Evolutionary conservation across 2,329 filamentous ascomycete species (phyloP), one percentile per base, ranked within the genome.

Genomic region (Thielaviopsis euricoi): DNA sequence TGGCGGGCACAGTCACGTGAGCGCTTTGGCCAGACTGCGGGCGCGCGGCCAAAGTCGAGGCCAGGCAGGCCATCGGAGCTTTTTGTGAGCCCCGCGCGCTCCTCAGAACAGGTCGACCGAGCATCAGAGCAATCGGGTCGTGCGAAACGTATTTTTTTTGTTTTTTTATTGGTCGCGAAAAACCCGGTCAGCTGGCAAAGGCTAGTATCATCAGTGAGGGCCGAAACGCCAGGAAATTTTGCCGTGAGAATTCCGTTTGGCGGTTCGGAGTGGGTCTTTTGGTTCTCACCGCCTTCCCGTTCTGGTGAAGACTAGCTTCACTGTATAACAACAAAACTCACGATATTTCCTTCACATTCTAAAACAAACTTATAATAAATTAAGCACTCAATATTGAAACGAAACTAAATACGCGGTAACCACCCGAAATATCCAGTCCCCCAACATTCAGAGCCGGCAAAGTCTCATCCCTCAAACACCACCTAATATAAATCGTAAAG

Each of bases 21-120:
- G 37, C 13, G 37, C 37, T n/a, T 5, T 43, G 23, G 13, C 23
- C 43, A 25, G 25, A 26, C 40, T 58, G 52, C 25, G 15, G 52
- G 48, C n/a, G 25, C 23, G 52, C 10, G 29, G 13, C 17, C 6
- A 33, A 46, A 22, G 48, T 29, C 22, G 22, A 23, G 25, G 53
- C 33, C 29, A 57, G 13, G 23, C 48, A 46, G 9, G 37, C 23
- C 13, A 49, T 9, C 17, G 26, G 46, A 6, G 25, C 49, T 17
- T 49, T 26, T 17, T 37, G 23, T 17, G 46, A 22, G 21, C 46
- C 46, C 7, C 37, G 37, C 22, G 56, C 49, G 12, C 52, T 52
- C 46, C 58, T 29, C 29, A 58, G 21, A n/a, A 52, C 55, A 22
- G 55, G 58, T 54, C 58, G 33, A 12, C 51, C 52, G 2, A 57